Base-by-base conservation (phyloP, 2,329 filamentous ascomycete genomes). In the Amphichorda felina region DNA sequence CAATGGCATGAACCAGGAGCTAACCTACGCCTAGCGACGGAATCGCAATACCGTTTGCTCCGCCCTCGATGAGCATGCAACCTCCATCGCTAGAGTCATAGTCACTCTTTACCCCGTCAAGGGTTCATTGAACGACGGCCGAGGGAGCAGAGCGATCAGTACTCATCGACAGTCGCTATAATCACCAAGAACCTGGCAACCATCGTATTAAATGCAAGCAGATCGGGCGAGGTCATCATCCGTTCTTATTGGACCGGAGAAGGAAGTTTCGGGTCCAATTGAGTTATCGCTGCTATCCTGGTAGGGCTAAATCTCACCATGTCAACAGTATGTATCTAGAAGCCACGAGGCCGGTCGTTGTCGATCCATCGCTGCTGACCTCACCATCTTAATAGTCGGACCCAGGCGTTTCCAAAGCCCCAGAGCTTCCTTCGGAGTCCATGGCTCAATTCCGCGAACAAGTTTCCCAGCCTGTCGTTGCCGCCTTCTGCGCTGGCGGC, bases 401-500 rank as follows among this genome's bases (percentile, higher is more conserved):
- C 15, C 29, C 39, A 19, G 34, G 35, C 21, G 37, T 38, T 24
- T 33, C 25, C 19, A 41, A 39, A 31, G 16, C 35, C 5, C 26
- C 34, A 13, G 28, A 7, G 9, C 26, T 31, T 19, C 8, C 15
- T 8, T n/a, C 28, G 9, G 10, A 25, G 30, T 44, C 50, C 32
- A 47, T 51, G 32, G 40, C 51, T 19, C 59, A 63, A 21, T 43
- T 70, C 35, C 60, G 56, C 32, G 61, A 69, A 35, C 60, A 66
- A 40, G 38, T 95, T 42, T 81, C 87, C 8, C 82, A 94, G 43
- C 88, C 89, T 4, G 79, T 95, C 27, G 64, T 87, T 24, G 89
- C 91, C 29, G 88, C 91, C 24, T 98, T 98, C 53, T 82, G 93
- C 50, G 91, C 86, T 21, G 91, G 91, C 41, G 91, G 91, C 45